Evolutionary conservation across 257 asterid genomes (phyloP).

Genomic region (Petrea volubilis): DNA sequence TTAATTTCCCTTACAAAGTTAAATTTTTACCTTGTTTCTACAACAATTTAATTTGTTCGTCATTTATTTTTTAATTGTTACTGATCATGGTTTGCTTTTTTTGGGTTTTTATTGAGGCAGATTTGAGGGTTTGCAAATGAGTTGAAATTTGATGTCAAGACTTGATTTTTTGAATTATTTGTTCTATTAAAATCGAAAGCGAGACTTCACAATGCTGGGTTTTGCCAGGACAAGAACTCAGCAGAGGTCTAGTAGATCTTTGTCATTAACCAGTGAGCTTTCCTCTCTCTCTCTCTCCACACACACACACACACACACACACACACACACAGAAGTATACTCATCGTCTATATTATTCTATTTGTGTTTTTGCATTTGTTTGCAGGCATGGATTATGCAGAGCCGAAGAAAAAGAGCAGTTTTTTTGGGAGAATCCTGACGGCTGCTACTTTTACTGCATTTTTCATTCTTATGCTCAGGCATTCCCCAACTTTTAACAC

Average conservation of each 20-base stretch:
- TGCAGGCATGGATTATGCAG: background rate
- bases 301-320: no score
- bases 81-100: background rate
- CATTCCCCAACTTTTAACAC: background rate
- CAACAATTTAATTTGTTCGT: background rate
- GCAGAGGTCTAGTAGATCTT: background rate
- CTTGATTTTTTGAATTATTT: background rate
- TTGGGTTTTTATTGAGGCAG: background rate
- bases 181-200: background rate
- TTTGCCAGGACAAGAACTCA: background rate
- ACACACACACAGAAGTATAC: no score
- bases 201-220: background rate
- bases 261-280: background rate
- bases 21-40: background rate
- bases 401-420: background rate
- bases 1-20: background rate
- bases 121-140: background rate
- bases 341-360: background rate
- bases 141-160: background rate
- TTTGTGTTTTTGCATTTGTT: background rate
- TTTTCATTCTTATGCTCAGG: background rate
- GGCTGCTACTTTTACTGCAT: background rate
- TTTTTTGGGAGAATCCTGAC: background rate
- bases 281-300: background rate
- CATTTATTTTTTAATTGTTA: background rate